Base-by-base conservation (phyloP, 768 basidiomycete species). In the Suillus occidentalis region DNA sequence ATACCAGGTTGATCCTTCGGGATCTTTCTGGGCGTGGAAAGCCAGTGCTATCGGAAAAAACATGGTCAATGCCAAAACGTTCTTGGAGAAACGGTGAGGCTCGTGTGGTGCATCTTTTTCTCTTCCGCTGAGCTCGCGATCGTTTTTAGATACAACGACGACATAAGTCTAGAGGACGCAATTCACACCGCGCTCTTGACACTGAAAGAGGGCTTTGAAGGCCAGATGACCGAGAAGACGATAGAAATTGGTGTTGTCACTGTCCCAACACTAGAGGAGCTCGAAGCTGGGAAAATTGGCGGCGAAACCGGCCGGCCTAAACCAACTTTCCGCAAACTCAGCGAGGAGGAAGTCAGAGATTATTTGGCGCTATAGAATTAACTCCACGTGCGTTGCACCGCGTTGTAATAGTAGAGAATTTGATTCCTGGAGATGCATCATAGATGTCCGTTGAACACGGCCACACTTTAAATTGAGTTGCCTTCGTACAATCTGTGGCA, bases 11-110 rank as follows among this genome's bases (percentile, higher is more conserved):
- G 97, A 99, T 80, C 97, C 97, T 47, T 97, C 95, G 43, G 97
- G 97, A 62, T 95, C 94, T 39, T 99, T 94, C 81, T 99, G 97
- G 97, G 97, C 97, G 37, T 99, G 97, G 97, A 99, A 99, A 76
- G 97, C 97, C 9, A 97, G 95, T 75, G 97, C 97, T 13, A 99
- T 99, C 71, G 97, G 97, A 47, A 99, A 99, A 82, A 99, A 99
- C 79, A 98, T 99, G 95, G 89, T 95, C 55, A 99, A 99, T 72
- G 97, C 96, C 42, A 99, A 99, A 80, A 99, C 97, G 9, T 99
- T 99, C 80, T 79, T 99, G 69, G 97, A 99, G 80, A 99, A 99
- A 80, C 89, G 97, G 94, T 95, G 70, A 72, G 88, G 79, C 61
- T 68, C 66, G 63, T 57, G 66, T 72, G 69, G 68, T 61, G 68